Percentiles rank a stretch among this genome's conserved stretches.
Evolutionary conservation across 345 rosid genomes (phyloP).

Genomic region (Aquilaria yunnanensis): DNA sequence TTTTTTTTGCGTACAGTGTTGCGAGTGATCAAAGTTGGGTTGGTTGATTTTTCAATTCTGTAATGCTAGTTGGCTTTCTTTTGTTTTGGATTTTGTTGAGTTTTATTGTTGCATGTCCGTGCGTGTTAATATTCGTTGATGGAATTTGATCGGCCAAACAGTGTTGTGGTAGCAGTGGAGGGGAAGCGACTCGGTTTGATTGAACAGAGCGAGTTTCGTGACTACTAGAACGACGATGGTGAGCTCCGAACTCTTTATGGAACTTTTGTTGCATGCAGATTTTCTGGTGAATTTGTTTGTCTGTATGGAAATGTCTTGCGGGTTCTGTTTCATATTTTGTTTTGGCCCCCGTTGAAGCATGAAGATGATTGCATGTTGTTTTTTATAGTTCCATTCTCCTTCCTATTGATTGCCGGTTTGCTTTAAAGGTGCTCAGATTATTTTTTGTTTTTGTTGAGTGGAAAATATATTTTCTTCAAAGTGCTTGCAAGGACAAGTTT

Average conservation of each 20-base stretch:
- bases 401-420: neutral
- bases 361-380: too few species aligned
- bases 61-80: neutral
- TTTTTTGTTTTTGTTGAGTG: neutral
- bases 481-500: too few species aligned
- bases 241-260: neutral
- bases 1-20: neutral
- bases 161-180: neutral
- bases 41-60: neutral
- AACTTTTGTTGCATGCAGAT: slow-evolving; percentile 14
- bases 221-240: slow-evolving; percentile 16
- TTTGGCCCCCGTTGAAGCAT: too few species aligned
- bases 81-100: neutral
- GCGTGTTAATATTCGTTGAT: neutral
- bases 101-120: neutral
- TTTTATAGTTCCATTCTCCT: neutral
- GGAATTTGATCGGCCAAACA: neutral
- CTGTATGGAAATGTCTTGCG: neutral
- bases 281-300: neutral
- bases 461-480: too few species aligned
- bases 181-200: neutral
- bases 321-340: too few species aligned
- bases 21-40: neutral
- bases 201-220: neutral
- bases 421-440: neutral